Base-by-base conservation (phyloP, 495 filamentous ascomycete species). In the Neurospora hispaniola region DNA sequence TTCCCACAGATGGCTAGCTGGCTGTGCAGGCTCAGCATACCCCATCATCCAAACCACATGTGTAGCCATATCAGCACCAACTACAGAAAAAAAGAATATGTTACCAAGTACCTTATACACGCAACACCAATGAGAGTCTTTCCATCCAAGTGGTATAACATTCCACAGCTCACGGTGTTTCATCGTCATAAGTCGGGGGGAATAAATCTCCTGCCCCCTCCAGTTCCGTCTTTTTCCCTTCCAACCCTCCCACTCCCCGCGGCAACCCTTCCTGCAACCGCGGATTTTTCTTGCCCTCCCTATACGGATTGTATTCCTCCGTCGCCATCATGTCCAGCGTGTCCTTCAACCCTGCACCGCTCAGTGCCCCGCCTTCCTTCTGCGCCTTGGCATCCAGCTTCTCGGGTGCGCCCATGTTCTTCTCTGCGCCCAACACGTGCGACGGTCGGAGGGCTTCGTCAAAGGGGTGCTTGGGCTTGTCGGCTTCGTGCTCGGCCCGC, bases 391-490 rank as follows among this genome's bases (percentile, higher is more conserved):
- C 54, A 35, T 66, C 54, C 23, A 66, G 27, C 14, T 31, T 16
- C 14, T 66, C 71, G 0, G 71, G 71, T 2, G 71, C 71, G 1
- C 46, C 46, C 0, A 42, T 62, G 11, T 72, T 68, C 48, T 72
- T 72, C 71, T 72, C 71, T 3, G 38, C 71, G 3, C 71, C 71
- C 38, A 66, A 4, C 11, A 72, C 48, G 27, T 72, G 71, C n/a
- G 71, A 42, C 0, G 71, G 71, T 1, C 71, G 48, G 3, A 72
- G 3, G 0, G 71, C 71, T 42, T 72, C 71, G 35, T 68, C 71
- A n/a, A 68, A n/a, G 4, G 71, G 71, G 12, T 72, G 39, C 71
- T 72, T 72, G 38, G 71, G 71, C 48, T 40, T 72, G 39, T 72
- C n/a, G 7, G 9, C 46, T 5, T 62, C 42, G 46, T 23, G 40